Evolutionary conservation across 2,329 filamentous ascomycete genomes (phyloP).

Genomic region (Ophiostoma sp.): DNA sequence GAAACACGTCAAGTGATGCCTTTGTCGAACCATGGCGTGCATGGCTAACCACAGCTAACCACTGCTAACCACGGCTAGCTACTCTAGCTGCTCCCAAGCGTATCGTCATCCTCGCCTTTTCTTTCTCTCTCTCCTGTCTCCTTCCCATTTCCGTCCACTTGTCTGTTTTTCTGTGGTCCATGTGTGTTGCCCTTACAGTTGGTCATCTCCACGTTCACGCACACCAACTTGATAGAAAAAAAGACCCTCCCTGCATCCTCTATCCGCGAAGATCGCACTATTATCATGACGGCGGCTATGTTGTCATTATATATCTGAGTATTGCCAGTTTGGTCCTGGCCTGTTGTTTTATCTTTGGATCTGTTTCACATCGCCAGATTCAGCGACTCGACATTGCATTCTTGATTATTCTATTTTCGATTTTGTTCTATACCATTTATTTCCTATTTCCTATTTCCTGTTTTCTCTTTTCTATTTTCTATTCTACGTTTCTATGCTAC

Average conservation of each 20-base stretch:
- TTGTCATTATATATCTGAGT: not conserved
- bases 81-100: slow-evolving; percentile 2
- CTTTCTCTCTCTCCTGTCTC: not conserved
- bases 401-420: not conserved
- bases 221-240: not conserved
- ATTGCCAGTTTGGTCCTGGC: not conserved
- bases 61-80: not conserved
- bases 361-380: too few species aligned
- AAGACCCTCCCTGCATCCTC: not conserved
- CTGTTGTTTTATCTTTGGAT: not conserved
- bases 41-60: not conserved
- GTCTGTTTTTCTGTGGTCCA: too few species aligned
- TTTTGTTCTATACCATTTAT: not conserved
- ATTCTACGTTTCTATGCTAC: too few species aligned
- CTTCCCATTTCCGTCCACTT: not conserved
- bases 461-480: not conserved
- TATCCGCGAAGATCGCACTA: not conserved
- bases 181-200: too few species aligned
- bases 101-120: slow-evolving; percentile 1
- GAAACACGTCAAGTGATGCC: not conserved
- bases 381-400: too few species aligned
- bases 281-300: not conserved
- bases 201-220: too few species aligned
- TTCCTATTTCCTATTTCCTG: not conserved
- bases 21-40: not conserved